phyloP scores from a whole-genome alignment of 805 yeast species.

The Yueomyces sinensis region DNA sequence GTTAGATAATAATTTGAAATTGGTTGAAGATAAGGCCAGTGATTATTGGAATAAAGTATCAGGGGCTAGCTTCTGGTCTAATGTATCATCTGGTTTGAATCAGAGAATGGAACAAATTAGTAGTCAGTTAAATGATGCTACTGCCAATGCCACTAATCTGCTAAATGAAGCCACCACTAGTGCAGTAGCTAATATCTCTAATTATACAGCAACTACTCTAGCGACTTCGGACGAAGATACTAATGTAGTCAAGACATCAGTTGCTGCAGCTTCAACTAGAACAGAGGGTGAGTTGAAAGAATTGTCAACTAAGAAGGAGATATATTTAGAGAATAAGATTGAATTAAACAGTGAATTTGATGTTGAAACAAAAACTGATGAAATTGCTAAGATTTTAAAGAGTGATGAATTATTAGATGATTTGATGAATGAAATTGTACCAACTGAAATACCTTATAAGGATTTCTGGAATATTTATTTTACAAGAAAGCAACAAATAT shows the following conservation, averaged over 20 bases:
- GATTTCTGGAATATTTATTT: slow-evolving; percentile 71
- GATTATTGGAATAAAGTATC: slow-evolving; percentile 21
- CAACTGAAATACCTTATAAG: slow-evolving; percentile 41
- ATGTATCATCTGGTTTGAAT: slow-evolving; percentile 2
- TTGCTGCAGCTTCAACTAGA: slow-evolving; percentile 36
- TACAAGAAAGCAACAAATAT: slow-evolving; percentile 36
- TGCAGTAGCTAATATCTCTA: neutral
- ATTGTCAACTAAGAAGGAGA: slow-evolving; percentile 35
- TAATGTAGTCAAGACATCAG: slow-evolving; percentile 7
- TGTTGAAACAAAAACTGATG: slow-evolving; percentile 35
- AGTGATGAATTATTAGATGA: slow-evolving; percentile 37
- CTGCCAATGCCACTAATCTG: slow-evolving; percentile 3
- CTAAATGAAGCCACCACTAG: neutral
- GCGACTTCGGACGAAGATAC: too few relatives aligned
- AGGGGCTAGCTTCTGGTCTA: slow-evolving; percentile 17
- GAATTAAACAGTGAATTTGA: slow-evolving; percentile 24
- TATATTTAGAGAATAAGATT: slow-evolving; percentile 25
- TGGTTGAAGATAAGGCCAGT: slow-evolving; percentile 60
- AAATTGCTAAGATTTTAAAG: slow-evolving; percentile 34
- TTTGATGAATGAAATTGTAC: slow-evolving; percentile 54
- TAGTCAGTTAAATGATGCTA: slow-evolving; percentile 1
- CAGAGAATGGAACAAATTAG: neutral
- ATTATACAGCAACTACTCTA: neutral
- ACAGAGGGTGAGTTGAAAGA: slow-evolving; percentile 51
- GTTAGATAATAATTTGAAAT: slow-evolving; percentile 61